Evolutionary conservation across 805 yeast genomes (phyloP).

Genomic region (Cyberlindnera bimundalis): DNA sequence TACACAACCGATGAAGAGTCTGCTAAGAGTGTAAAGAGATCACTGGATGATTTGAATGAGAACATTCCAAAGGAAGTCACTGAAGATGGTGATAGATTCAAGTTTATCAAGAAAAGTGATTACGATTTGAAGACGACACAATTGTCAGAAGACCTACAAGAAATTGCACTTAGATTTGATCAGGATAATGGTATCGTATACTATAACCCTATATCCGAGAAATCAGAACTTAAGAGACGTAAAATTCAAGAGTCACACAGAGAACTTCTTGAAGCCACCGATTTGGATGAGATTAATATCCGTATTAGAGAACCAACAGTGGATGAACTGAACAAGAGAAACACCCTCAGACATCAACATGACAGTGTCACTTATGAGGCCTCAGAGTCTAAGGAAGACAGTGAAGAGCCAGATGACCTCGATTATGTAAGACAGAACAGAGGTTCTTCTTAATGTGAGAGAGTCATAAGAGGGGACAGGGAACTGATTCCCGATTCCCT

Average conservation of each 20-base stretch:
- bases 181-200: slow-evolving; percentile 55
- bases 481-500: no score
- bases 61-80: slow-evolving; percentile 38
- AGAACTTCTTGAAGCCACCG: slow-evolving; percentile 51
- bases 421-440: slow-evolving; percentile 15
- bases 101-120: slow-evolving; percentile 67
- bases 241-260: slow-evolving; percentile 55
- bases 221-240: slow-evolving; percentile 79
- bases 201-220: slow-evolving; percentile 75
- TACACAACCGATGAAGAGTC: slow-evolving; percentile 49
- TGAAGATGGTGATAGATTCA: slow-evolving; percentile 38
- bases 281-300: slow-evolving; percentile 59
- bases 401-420: slow-evolving; percentile 27
- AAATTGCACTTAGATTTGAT: slow-evolving; percentile 63
- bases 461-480: no score
- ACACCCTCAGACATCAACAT: slow-evolving; percentile 59
- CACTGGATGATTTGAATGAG: slow-evolving; percentile 48
- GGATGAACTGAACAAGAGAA: slow-evolving; percentile 64
- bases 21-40: slow-evolving; percentile 36
- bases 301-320: slow-evolving; percentile 70
- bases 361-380: slow-evolving; percentile 80
- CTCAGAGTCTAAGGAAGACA: slow-evolving; percentile 36
- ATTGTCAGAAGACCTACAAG: slow-evolving; percentile 34
- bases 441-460: no score
- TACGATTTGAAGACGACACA: slow-evolving; percentile 61